phyloP scores from a whole-genome alignment of 768 basidiomycete genomes.

The Boletus reticuloceps region DNA sequence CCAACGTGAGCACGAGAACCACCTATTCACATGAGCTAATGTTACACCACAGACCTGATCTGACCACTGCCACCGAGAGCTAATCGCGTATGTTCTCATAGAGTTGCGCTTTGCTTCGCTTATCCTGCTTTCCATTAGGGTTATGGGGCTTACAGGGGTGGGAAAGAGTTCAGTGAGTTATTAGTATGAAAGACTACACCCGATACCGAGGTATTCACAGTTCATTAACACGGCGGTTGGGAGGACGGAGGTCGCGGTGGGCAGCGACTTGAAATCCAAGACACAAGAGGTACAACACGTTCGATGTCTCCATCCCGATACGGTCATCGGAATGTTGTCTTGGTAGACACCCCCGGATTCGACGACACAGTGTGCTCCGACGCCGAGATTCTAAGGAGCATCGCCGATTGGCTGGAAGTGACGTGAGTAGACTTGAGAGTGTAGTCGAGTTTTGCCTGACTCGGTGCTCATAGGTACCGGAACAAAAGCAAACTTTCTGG shows the following conservation, averaged over 20 bases:
- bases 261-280: constrained; percentile 1
- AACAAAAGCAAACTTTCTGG: too few species aligned
- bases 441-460: background rate
- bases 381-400: constrained; percentile 4
- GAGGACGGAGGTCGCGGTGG: background rate
- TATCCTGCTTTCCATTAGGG: background rate
- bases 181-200: background rate
- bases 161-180: constrained; percentile 21
- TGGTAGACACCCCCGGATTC: constrained; percentile 20
- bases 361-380: constrained; percentile 12
- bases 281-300: constrained; percentile 6
- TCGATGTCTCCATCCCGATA: constrained; percentile 15
- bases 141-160: constrained; percentile 15
- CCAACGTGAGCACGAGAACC: too few species aligned
- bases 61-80: too few species aligned
- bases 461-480: background rate
- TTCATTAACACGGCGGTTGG: constrained; percentile 12
- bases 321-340: constrained; percentile 7
- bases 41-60: too few species aligned
- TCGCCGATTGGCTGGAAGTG: constrained; percentile 12
- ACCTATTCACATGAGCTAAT: too few species aligned
- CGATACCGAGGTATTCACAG: background rate
- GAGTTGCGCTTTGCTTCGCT: background rate
- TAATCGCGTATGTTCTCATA: constrained; percentile 15
- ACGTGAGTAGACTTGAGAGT: constrained; percentile 4